Base-by-base conservation (phyloP, 2,329 filamentous ascomycete genomes). In the Biscogniauxia marginata region DNA sequence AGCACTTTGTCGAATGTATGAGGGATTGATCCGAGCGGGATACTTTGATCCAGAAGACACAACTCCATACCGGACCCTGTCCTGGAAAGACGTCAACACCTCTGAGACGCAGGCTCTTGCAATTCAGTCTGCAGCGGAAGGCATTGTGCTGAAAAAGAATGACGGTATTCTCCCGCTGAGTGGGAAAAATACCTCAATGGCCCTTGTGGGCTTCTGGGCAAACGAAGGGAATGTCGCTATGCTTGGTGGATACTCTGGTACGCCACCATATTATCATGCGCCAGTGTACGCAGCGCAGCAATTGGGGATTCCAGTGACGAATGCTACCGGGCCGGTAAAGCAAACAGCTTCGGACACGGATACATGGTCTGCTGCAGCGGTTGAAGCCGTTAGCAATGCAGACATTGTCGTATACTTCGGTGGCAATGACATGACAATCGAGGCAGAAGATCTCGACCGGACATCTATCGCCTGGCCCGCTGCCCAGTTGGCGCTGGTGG, bases 341-440 rank as follows among this genome's bases (percentile, higher is more conserved):
- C 59, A 66, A 49, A 66, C 62, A 44, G 49, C 54, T 19, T 63
- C 62, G 0, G 66, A 67, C 21, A 60, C 63, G 2, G 70, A 75
- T 51, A 70, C 63, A 2, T 74, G 74, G 64, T 74, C 71, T 1
- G 63, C 62, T 1, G 60, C 65, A 1, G 75, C 76, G 4, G 52
- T 77, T 9, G 70, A 68, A 8, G 71, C 63, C 49, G 80, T 79
- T 5, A 64, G 73, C 16, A 67, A 74, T 1, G 73, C 80, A 2
- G 81, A 84, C 61, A 68, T 79, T 6, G 75, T 86, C 57, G 68
- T 86, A 34, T 86, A 78, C 63, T 73, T 81, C 19, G 82, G 80
- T 20, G 84, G 84, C 3, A 79, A 84, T 25, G 82, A 86, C 60
- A 77, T 74, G 51, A 71, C 70, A 2, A 71, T 82, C 16, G 84